Evolutionary conservation across 2,329 filamentous ascomycete species (phyloP).

Genomic region (Bipolaris gigantea): DNA sequence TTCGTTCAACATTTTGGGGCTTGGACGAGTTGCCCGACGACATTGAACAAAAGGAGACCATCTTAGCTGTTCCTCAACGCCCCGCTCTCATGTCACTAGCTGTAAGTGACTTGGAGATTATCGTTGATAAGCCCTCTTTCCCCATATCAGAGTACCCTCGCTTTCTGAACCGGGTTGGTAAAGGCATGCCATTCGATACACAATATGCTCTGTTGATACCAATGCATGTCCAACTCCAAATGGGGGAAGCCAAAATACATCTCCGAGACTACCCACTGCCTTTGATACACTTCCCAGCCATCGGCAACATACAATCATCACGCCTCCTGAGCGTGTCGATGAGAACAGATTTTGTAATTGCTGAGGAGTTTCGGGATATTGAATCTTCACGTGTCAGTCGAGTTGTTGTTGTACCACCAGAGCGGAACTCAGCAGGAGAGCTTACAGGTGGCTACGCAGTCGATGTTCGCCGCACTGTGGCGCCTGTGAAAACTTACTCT

Average conservation of each 20-base stretch:
- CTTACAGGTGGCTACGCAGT: conserved; percentile 73
- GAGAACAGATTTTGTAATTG: conserved; percentile 90
- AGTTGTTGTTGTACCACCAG: conserved; percentile 81
- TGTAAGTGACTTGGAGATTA: conserved; percentile 81
- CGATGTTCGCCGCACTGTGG: conserved; percentile 86
- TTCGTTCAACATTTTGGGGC: conserved; percentile 80
- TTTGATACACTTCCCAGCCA: conserved; percentile 82
- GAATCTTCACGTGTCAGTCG: conserved; percentile 79
- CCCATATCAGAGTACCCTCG: conserved; percentile 77
- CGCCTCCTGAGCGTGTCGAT: conserved; percentile 80
- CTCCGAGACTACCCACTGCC: conserved; percentile 93
- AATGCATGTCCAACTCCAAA: conserved; percentile 83
- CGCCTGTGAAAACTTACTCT: conserved; percentile 94
- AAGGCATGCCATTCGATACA: conserved; percentile 92
- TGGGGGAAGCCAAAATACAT: conserved; percentile 85
- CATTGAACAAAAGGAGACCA: conserved; percentile 77
- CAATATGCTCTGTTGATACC: conserved; percentile 87
- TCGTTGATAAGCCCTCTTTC: conserved; percentile 91
- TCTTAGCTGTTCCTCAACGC: conserved; percentile 81
- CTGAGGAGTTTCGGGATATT: conserved; percentile 82
- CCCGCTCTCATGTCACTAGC: conserved; percentile 80
- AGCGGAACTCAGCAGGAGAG: conserved; percentile 57
- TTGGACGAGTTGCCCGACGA: conserved; percentile 80
- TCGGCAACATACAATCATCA: conserved; percentile 77
- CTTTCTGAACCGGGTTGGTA: conserved; percentile 88